Evolutionary conservation across 495 filamentous ascomycete genomes (phyloP).

Genomic region (Neurospora africana): DNA sequence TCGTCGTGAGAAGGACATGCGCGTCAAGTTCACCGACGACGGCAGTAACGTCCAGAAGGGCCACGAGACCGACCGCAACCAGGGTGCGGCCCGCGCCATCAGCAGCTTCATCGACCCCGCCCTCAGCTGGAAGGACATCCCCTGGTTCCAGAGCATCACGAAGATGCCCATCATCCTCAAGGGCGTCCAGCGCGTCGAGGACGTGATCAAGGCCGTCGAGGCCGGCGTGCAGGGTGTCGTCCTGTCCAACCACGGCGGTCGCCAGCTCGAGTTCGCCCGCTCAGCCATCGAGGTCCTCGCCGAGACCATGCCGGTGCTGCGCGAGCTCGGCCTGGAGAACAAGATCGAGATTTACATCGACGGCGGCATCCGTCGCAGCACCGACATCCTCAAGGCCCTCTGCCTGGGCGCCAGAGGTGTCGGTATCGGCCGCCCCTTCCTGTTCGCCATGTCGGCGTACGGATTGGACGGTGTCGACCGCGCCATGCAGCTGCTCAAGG

Average conservation of each 20-base stretch:
- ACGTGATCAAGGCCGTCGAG: conserved; percentile 79
- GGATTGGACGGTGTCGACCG: conserved; percentile 77
- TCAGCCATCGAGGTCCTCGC: conserved; percentile 90
- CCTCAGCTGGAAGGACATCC: conserved; percentile 87
- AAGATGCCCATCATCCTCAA: conserved; percentile 96
- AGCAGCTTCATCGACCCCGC: conserved; percentile 91
- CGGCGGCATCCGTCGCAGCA: conserved; percentile 79
- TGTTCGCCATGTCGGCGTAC: conserved; percentile 94
- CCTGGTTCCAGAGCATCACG: conserved; percentile 87
- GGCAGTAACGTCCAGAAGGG: conserved; percentile 73
- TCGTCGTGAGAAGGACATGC: conserved; percentile 91
- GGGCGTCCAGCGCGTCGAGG: conserved; percentile 92
- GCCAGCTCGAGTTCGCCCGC: conserved; percentile 89
- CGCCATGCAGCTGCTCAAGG: conserved; percentile 90
- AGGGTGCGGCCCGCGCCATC: conserved; percentile 85
- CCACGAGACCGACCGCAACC: conserved; percentile 68
- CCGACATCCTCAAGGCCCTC: conserved; percentile 92
- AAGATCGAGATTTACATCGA: conserved; percentile 87
- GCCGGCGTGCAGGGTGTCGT: conserved; percentile 83
- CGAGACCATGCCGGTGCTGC: conserved; percentile 91
- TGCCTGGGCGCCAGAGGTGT: conserved; percentile 89
- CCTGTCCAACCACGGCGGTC: conserved; percentile 91
- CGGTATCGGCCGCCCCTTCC: conserved; percentile 87
- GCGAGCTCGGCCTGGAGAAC: conserved; percentile 69
- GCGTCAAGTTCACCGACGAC: conserved; percentile 77